Evolutionary conservation across 2,329 filamentous ascomycete species (phyloP).

Genomic region (Beauveria medogensis): DNA sequence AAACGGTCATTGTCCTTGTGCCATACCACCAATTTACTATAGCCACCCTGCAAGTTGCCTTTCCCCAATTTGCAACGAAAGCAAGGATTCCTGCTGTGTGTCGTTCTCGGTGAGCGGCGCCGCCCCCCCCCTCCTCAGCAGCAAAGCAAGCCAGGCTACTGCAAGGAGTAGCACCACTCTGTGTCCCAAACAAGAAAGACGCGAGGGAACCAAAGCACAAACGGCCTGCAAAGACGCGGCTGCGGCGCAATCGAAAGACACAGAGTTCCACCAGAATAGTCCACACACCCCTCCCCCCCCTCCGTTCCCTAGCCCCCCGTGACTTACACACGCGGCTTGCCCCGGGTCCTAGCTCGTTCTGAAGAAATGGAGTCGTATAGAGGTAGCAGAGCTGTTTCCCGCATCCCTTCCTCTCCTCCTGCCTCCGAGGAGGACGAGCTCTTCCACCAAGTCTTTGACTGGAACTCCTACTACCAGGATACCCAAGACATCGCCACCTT

Average conservation of each 20-base stretch:
- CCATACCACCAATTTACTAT: constrained; percentile 11
- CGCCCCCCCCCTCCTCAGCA: not conserved
- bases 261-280: constrained; percentile 28
- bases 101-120: constrained; percentile 2
- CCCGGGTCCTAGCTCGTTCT: constrained; percentile 13
- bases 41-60: constrained; percentile 10
- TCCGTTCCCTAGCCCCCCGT: constrained; percentile 18
- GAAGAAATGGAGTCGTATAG: constrained; percentile 18
- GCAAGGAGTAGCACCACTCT: constrained; percentile 2
- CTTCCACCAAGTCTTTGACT: constrained; percentile 31
- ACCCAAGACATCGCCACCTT: constrained; percentile 2
- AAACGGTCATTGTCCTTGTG: not conserved
- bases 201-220: constrained; percentile 13
- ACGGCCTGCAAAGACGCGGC: constrained; percentile 12
- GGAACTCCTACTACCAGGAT: constrained; percentile 23
- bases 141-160: not conserved
- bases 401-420: constrained; percentile 20
- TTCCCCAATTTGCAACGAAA: not conserved
- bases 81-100: constrained; percentile 6
- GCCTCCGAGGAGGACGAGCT: constrained; percentile 26
- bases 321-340: constrained; percentile 27
- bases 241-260: not conserved
- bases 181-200: constrained; percentile 9
- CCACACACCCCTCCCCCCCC: constrained; percentile 14
- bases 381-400: constrained; percentile 14